Base-by-base conservation (phyloP, 2,329 filamentous ascomycete genomes). In the Chaetomiaceae sp. region DNA sequence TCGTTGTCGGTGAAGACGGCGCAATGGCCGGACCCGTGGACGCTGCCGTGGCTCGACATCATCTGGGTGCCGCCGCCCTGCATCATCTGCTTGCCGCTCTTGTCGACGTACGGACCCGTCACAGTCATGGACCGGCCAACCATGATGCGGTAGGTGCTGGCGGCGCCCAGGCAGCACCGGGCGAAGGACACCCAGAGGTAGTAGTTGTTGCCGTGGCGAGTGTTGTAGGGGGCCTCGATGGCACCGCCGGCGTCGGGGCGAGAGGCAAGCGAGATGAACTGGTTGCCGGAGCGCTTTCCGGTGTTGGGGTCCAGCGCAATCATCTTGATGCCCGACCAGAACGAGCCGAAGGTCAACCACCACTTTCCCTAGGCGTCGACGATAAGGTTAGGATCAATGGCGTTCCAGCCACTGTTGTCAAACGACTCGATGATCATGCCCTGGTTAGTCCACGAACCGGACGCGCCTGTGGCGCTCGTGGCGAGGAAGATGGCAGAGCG, bases 291-390 rank as follows among this genome's bases (percentile, higher is more conserved):
- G 4, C 63, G 59, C 2, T 64, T 54, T 3, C 62, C 61, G 20
- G 64, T 66, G 11, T 65, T 69, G 2, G 65, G 61, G 29, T 64
- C 14, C 6, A 87, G 75, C 33, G 71, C 64, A 1, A 81, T 80
- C 63, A 82, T 80, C 69, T 81, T 85, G 54, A 88, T 75, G 63
- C 83, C 79, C 6, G 71, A 67, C 83, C 84, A 89, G 75, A 87
- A 89, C 12, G 81, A 85, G 22, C 85, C 85, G 58, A 87, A 89
- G 55, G 75, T 81, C 64, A 84, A 68, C 53, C 75, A 75, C 59
- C 76, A 77, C 2, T 59, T 59, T 14, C 66, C 68, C 33, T 68
- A 69, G 2, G 67, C 71, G 11, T 71, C 63, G 6, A 51, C 42
- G 55, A 82, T 66, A 2, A 84, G 64, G 57, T 79, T 81, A 3